These are phyloP conservation scores for Camelina neglecta DNA, from an alignment of 345 rosid species.

Conservation along the genomic window DNA sequence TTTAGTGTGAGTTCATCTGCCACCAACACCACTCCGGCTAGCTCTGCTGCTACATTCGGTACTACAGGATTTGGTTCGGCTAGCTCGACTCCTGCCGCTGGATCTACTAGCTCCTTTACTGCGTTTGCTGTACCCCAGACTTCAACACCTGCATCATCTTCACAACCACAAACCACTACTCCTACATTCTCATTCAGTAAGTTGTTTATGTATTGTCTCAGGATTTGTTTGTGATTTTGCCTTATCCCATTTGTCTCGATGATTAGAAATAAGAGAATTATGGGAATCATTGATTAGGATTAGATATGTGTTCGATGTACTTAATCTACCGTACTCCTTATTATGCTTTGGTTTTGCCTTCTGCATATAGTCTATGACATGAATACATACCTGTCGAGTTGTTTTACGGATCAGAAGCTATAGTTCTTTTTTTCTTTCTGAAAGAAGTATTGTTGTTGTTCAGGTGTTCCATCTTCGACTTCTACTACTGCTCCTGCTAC, in stretches of 20 bases:
- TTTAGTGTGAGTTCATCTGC: constrained; percentile 49
- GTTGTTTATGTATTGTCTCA: constrained; percentile 41
- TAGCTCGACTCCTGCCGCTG: constrained; percentile 53
- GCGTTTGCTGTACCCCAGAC: constrained; percentile 65
- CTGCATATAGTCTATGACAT: constrained; percentile 9
- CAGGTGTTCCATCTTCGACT: constrained; percentile 65
- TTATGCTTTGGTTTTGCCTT: constrained; percentile 17
- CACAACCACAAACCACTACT: constrained; percentile 55
- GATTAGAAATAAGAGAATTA: constrained; percentile 12
- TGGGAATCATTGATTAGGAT: constrained; percentile 18
- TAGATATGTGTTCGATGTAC: constrained; percentile 9
- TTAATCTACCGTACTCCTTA: neutral
- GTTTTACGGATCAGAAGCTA: neutral
- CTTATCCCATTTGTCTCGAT: neutral
- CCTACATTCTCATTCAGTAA: constrained; percentile 60
- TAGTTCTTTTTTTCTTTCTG: neutral
- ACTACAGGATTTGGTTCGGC: constrained; percentile 60
- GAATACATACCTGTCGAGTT: constrained; percentile 2
- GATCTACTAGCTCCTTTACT: constrained; percentile 59
- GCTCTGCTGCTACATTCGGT: constrained; percentile 42
- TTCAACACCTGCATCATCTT: constrained; percentile 54
- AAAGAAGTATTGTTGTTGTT: constrained; percentile 34
- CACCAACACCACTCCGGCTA: constrained; percentile 40
- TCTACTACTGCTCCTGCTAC: constrained; percentile 56
- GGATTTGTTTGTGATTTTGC: constrained; percentile 10